Evolutionary conservation across 1,139 yeast species (phyloP).

Genomic region (Candida sanyaensis): DNA sequence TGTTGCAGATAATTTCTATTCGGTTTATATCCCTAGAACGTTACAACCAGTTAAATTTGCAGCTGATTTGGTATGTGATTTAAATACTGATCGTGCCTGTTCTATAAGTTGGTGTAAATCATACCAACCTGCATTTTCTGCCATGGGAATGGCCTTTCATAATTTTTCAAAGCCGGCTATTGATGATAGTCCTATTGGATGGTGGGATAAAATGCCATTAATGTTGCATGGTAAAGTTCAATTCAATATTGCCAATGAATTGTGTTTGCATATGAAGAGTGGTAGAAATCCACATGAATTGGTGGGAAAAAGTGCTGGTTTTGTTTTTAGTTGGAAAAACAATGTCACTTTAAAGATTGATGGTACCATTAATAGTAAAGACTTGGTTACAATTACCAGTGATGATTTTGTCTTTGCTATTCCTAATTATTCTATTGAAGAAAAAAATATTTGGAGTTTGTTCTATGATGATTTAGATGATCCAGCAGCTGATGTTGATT

Average conservation of each 20-base stretch:
- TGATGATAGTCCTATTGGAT: constrained; percentile 87
- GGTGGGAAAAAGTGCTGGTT: constrained; percentile 73
- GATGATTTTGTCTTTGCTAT: constrained; percentile 70
- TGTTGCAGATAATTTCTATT: constrained; percentile 39
- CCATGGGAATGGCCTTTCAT: constrained; percentile 43
- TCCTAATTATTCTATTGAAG: constrained; percentile 49
- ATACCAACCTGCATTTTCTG: constrained; percentile 41
- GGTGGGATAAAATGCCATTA: constrained; percentile 55
- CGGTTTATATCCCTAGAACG: constrained; percentile 43
- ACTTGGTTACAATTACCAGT: constrained; percentile 64
- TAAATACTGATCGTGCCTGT: constrained; percentile 41
- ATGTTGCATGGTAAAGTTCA: constrained; percentile 49
- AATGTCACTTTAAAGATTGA: constrained; percentile 63
- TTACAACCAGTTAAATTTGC: constrained; percentile 47
- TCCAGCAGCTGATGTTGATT: constrained; percentile 21
- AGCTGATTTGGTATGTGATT: constrained; percentile 34
- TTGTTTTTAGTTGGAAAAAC: constrained; percentile 75
- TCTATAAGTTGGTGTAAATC: constrained; percentile 47
- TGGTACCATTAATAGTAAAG: constrained; percentile 59
- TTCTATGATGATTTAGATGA: constrained; percentile 29
- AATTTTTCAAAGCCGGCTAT: constrained; percentile 70
- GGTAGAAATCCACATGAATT: constrained; percentile 76
- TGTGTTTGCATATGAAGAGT: constrained; percentile 60
- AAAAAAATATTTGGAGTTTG: constrained; percentile 38
- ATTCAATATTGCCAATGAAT: constrained; percentile 54